Base-by-base conservation (phyloP, 1,284 basidiomycete species). In the Entoloma clypeatum region DNA sequence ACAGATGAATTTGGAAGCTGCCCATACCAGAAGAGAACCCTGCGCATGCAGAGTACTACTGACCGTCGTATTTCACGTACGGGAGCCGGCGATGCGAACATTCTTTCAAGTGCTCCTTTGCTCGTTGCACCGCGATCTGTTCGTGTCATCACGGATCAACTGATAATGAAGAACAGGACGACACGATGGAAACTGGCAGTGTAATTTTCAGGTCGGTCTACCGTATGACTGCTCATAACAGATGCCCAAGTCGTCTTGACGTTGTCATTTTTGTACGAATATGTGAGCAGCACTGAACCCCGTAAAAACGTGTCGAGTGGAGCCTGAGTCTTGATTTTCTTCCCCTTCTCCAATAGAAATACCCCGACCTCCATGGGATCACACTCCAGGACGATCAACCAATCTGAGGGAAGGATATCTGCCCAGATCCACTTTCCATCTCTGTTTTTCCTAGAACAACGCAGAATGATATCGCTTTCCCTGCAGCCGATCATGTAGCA, bases 341-440 rank as follows among this genome's bases (percentile, higher is more conserved):
- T 4, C 28, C 8, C 14, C 14, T 35, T 18, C 5, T 25, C 22
- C 22, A 21, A 4, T 17, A 13, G 11, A 24, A 48, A 48, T 18
- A 50, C 43, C 4, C 46, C 46, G 13, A 48, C 27, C 24, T 50
- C 46, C 8, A 36, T 31, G 2, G 19, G 13, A 17, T 29, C 26
- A 14, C 22, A 7, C n/a, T n/a, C 13, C 4, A 45, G 21, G 2
- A 29, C 31, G 13, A 25, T 22, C 11, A 28, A 26, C 43, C 48
- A 52, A 29, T 49, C 18, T 17, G 17, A 9, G 5, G 40, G 45
- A 24, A 6, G 10, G 11, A 50, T 42, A 26, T 47, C 48, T n/a
- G 45, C 43, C 48, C 48, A 45, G 18, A 44, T 18, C 36, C 43
- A 48, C 18, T 30, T 18, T 8, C 26, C 23, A 21, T 44, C 25